These are phyloP conservation scores for Boletus speciosus DNA, from an alignment of 768 basidiomycete species.

Conservation along the genomic window DNA sequence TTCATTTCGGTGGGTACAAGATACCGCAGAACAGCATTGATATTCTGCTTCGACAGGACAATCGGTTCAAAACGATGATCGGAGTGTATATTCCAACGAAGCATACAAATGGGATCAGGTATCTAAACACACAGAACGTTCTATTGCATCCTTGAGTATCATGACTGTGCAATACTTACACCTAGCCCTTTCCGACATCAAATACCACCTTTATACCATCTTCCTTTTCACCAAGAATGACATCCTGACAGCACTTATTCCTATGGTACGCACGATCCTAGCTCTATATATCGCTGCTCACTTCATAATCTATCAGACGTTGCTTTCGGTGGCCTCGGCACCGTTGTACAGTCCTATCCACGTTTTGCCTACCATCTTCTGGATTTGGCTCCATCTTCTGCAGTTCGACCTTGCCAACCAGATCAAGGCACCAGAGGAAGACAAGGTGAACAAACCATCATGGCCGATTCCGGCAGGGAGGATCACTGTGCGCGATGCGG, in stretches of 20 bases:
- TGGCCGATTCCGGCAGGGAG: constrained; percentile 44
- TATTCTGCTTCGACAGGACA: background rate
- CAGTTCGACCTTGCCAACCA: constrained; percentile 46
- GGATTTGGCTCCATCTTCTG: constrained; percentile 46
- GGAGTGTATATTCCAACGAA: background rate
- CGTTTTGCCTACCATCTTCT: constrained; percentile 32
- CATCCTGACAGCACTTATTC: constrained; percentile 44
- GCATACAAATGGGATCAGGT: background rate
- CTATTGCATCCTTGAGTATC: background rate
- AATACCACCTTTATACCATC: constrained; percentile 27
- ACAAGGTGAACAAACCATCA: constrained; percentile 42
- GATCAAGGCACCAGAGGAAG: constrained; percentile 39
- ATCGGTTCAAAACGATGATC: background rate
- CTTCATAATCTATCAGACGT: constrained; percentile 19
- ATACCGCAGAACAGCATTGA: background rate
- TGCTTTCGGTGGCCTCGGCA: constrained; percentile 33
- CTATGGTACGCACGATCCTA: constrained; percentile 35
- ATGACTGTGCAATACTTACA: constrained; percentile 7
- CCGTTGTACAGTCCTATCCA: constrained; percentile 21
- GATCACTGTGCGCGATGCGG: constrained; percentile 35
- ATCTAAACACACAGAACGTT: background rate
- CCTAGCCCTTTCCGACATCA: constrained; percentile 12
- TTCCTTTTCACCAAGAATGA: constrained; percentile 47
- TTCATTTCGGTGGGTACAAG: too few relatives aligned
- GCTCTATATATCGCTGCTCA: background rate